Percentiles rank a stretch among this genome's conserved stretches.
Evolutionary conservation across 495 filamentous ascomycete genomes (phyloP).

Genomic region (Pyronema domesticum): DNA sequence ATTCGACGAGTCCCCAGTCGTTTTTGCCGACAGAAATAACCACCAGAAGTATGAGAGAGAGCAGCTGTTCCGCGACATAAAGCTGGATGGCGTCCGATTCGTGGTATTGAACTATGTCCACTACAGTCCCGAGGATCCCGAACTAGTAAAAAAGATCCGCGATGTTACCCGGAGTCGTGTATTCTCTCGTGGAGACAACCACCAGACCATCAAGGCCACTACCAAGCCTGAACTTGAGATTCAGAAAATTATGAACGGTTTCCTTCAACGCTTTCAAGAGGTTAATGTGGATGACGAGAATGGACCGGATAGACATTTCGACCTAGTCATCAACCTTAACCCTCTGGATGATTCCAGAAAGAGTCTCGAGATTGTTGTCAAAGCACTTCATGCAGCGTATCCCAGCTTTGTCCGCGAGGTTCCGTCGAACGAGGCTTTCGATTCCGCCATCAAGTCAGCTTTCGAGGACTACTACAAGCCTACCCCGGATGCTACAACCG

Average conservation of each 20-base stretch:
- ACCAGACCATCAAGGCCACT: constrained; percentile 87
- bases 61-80: constrained; percentile 69
- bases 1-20: constrained; percentile 44
- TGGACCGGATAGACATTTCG: constrained; percentile 58
- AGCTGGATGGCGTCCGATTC: constrained; percentile 42
- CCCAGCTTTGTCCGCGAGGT: constrained; percentile 57
- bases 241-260: constrained; percentile 85
- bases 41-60: constrained; percentile 70
- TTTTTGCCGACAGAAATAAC: constrained; percentile 89
- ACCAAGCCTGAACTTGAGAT: constrained; percentile 48
- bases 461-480: constrained; percentile 48
- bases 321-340: constrained; percentile 70
- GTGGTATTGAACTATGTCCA: constrained; percentile 93
- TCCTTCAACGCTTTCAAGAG: constrained; percentile 68
- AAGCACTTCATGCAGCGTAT: constrained; percentile 47
- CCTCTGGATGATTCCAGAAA: constrained; percentile 54
- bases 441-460: constrained; percentile 58
- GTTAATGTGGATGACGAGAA: constrained; percentile 35
- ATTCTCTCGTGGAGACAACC: constrained; percentile 75
- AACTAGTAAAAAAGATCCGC: constrained; percentile 44
- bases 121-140: constrained; percentile 30
- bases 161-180: constrained; percentile 64
- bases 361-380: constrained; percentile 71
- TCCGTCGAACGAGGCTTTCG: constrained; percentile 55
- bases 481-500: constrained; percentile 53